Evolutionary conservation across 495 filamentous ascomycete species (phyloP).

Genomic region (Astrocystis sublimbata): DNA sequence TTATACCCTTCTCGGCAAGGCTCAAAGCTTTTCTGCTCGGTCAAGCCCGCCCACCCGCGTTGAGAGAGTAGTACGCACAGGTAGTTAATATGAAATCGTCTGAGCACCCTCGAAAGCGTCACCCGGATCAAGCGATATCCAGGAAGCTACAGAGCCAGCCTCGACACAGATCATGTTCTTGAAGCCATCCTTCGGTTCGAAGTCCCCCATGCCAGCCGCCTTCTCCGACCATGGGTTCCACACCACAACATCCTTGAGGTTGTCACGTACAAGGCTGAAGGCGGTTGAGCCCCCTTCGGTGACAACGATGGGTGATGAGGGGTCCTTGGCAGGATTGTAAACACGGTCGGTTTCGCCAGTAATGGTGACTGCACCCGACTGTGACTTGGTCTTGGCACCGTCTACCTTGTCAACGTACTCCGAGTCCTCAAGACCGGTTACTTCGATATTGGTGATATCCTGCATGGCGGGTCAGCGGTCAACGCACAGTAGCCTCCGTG

Average conservation of each 20-base stretch:
- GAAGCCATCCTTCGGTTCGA: conserved; percentile 84
- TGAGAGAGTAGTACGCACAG: neutral
- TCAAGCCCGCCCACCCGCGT: neutral
- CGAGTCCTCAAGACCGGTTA: conserved; percentile 71
- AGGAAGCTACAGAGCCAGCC: conserved; percentile 77
- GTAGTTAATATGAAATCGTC: conserved; percentile 53
- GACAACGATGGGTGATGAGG: conserved; percentile 58
- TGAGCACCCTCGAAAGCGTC: conserved; percentile 91
- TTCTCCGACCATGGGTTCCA: conserved; percentile 98
- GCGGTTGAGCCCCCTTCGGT: conserved; percentile 59
- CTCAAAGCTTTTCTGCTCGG: conserved; percentile 18
- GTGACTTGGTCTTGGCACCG: conserved; percentile 56
- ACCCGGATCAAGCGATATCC: conserved; percentile 80
- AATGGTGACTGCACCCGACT: conserved; percentile 59
- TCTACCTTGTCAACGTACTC: conserved; percentile 82
- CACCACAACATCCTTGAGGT: conserved; percentile 81
- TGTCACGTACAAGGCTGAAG: conserved; percentile 76
- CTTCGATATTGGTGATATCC: conserved; percentile 70
- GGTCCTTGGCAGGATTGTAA: conserved; percentile 62
- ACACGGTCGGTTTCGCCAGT: conserved; percentile 78
- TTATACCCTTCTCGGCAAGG: neutral
- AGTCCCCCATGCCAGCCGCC: conserved; percentile 78
- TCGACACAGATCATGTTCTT: conserved; percentile 94
- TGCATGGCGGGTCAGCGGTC: conserved; percentile 32
- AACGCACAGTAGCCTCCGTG: conserved; percentile 3